Evolutionary conservation across 2,329 filamentous ascomycete species (phyloP), one percentile per base, ranked within the genome.

Genomic region (Hypomyces perniciosus): DNA sequence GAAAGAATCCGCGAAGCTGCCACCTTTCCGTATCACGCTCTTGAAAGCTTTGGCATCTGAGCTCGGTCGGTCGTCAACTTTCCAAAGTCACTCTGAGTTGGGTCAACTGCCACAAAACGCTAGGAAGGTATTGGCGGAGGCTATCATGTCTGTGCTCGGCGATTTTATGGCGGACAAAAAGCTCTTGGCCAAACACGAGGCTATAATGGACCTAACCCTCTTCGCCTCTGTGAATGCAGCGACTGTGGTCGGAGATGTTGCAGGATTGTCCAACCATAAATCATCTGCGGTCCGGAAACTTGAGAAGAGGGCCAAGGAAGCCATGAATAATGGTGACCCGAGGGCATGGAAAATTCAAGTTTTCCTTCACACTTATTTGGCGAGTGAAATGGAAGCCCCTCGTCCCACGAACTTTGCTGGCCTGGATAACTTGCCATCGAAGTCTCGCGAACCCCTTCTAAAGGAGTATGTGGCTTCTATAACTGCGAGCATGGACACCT

Each of bases 291-390:
- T 65, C 9, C 62, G 62, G 28, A 68, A 67, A 44, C 60, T 73
- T 5, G 69, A 71, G 45, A 65, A 67, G 51, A 56, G 62, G 43
- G 69, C 65, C 44, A 59, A 57, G 30, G 50, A 64, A 26, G 62
- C 65, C 1, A 68, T 73, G 59, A 42, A 59, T 5, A 53, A 59
- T 4, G 70, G 69, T 1, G 64, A 71, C 29, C 31, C 72, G 10
- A 61, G 64, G 30, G 74, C 72, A 5, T 79, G 76, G 75, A 71
- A 71, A 54, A 56, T 76, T 29, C 68, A 72, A 48, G 69, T 65
- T 3, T 74, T 79, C 48, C 57, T 78, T 7, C 65, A 65, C 5
- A 69, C 60, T 4, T 64, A 71, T 45, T 64, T 74, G 26, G 59
- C 65, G 1, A 54, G 63, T 4, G 55, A 62, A 1, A 50, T 72